Evolutionary conservation across 2,329 filamentous ascomycete species (phyloP).

Genomic region (Penicillium rolfsii): DNA sequence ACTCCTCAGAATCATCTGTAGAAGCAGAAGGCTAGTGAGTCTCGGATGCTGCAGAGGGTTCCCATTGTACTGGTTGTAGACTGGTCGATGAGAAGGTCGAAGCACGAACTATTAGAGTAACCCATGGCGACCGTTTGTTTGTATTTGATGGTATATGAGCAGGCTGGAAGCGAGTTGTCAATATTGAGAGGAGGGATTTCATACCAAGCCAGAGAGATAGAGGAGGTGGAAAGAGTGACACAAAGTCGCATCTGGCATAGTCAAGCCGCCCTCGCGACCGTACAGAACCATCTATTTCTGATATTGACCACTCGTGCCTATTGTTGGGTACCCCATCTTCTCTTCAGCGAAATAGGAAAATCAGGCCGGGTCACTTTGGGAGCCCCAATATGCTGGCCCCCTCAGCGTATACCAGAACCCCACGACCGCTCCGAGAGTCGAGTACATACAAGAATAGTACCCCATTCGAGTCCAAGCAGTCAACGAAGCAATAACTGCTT

Average conservation of each 20-base stretch:
- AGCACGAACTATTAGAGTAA: slow-evolving; percentile 29
- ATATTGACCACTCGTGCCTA: background rate
- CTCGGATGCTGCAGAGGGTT: slow-evolving; percentile 43
- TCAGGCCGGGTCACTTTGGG: background rate
- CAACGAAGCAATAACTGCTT: background rate
- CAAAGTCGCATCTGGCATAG: background rate
- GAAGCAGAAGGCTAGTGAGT: slow-evolving; percentile 12
- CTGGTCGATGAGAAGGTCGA: background rate
- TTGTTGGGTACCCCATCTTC: background rate
- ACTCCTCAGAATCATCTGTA: slow-evolving; percentile 53
- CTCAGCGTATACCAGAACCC: background rate
- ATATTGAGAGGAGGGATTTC: background rate
- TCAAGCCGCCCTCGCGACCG: background rate
- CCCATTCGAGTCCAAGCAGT: background rate
- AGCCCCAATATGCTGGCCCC: background rate
- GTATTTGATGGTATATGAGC: background rate
- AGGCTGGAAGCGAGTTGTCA: background rate
- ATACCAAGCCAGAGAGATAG: background rate
- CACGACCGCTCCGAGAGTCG: background rate
- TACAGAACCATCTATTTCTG: background rate
- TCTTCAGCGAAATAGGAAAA: no score
- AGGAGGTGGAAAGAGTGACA: background rate
- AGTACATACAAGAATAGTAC: background rate
- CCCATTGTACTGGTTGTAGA: background rate
- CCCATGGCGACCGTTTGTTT: slow-evolving; percentile 24